phyloP scores from a whole-genome alignment of 495 filamentous ascomycete genomes.

The Astrocystis sublimbata region DNA sequence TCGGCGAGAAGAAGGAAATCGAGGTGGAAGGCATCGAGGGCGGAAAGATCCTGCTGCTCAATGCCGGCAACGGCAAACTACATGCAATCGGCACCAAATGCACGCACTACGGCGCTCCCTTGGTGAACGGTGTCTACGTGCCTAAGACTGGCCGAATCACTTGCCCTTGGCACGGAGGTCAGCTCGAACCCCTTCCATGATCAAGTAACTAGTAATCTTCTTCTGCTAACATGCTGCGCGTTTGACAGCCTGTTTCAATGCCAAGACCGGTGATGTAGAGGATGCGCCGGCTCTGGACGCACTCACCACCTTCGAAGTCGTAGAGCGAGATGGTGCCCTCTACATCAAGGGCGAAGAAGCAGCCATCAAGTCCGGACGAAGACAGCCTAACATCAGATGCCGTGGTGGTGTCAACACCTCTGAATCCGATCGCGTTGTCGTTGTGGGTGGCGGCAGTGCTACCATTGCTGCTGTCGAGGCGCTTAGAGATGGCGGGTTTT shows the following conservation, averaged over 20 bases:
- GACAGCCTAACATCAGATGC: conserved; percentile 74
- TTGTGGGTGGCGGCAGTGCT: conserved; percentile 90
- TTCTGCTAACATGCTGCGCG: conserved; percentile 14
- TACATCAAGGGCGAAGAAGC: conserved; percentile 82
- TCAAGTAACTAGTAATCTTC: neutral
- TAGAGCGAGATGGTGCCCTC: conserved; percentile 75
- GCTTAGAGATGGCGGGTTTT: conserved; percentile 78
- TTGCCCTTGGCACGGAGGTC: conserved; percentile 95
- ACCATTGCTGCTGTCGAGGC: conserved; percentile 76
- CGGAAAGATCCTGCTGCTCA: conserved; percentile 82
- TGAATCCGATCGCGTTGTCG: conserved; percentile 68
- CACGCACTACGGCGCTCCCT: conserved; percentile 89
- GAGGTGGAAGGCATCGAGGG: conserved; percentile 86
- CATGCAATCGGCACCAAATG: conserved; percentile 84
- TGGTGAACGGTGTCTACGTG: conserved; percentile 80
- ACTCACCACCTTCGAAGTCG: conserved; percentile 74
- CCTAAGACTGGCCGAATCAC: conserved; percentile 80
- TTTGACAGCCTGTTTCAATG: conserved; percentile 80
- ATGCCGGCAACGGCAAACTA: conserved; percentile 60
- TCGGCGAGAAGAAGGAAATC: conserved; percentile 80
- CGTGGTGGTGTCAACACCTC: conserved; percentile 46
- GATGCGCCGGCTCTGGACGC: conserved; percentile 87
- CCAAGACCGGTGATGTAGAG: conserved; percentile 88
- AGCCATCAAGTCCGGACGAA: conserved; percentile 73
- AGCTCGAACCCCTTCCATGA: conserved; percentile 21